Base-by-base conservation (phyloP, 2,329 filamentous ascomycete species). In the Colletotrichum spinosum region DNA sequence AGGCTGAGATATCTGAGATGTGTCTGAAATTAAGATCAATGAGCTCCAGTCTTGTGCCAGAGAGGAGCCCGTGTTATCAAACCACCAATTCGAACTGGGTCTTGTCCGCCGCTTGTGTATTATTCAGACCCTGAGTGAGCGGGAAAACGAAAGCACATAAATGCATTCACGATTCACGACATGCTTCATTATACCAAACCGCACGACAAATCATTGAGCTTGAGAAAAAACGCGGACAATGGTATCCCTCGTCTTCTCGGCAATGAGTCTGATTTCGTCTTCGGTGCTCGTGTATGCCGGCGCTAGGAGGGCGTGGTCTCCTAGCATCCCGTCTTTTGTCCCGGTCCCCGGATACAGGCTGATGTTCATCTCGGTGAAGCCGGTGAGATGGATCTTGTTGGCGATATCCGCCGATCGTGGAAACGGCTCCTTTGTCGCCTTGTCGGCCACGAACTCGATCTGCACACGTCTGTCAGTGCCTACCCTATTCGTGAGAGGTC, bases 331-430 rank as follows among this genome's bases (percentile, higher is more conserved):
- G 33, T 73, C 68, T 15, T 66, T 65, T 2, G 70, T 72, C 4
- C 72, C 72, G 4, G 41, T 72, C 3, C 70, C 71, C 6, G 72
- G 72, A 46, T 71, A 85, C 3, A 91, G 81, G 60, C 84, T 82
- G 4, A 80, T 83, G 46, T 83, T 79, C 49, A 84, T 81, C 8
- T 62, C 6, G 4, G 76, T 70, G 10, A 83, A 72, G 1, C 89
- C 75, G 11, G 86, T 55, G 11, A 58, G 49, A n/a, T 73, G 68
- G 17, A 73, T 57, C 5, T 51, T 55, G 5, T 69, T 71, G 1
- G 72, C 71, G 4, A 73, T 48, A 6, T 69, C 67, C 13, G 25
- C 35, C 6, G 39, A 76, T 5, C 81, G 80, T 65, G 70, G 69
- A 51, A 75, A 75, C 0, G 72, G 73, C 42, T 70, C 61, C 38